Base-by-base conservation (phyloP, 2,329 filamentous ascomycete species). In the Scedosporium aurantiacum region DNA sequence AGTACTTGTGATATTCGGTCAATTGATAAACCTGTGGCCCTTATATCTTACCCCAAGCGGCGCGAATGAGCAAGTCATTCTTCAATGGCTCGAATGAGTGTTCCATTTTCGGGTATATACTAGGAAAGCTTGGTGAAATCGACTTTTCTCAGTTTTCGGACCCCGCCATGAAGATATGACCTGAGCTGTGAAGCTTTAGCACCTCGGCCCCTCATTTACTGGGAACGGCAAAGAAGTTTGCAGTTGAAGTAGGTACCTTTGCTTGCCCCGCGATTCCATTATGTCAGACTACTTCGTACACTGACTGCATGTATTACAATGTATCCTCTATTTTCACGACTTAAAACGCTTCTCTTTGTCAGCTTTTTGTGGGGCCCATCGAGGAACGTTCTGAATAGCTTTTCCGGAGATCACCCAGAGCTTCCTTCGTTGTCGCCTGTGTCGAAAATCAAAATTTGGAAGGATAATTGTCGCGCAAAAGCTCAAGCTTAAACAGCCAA, bases 1-100 rank as follows among this genome's bases (percentile, higher is more conserved):
- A 37, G 32, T 5, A 2, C 41, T n/a, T 16, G 25, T 55, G 52
- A 58, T 18, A 18, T 52, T 23, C 14, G 10, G 40, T 16, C 52
- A 45, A 47, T 60, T 37, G 21, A 28, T 59, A 16, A 14, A 45
- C 18, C n/a, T 37, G 21, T 21, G 56, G 41, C 60, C 32, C 60
- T 57, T n/a, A 37, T 3, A 45, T 74, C 77, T 68, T 76, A 95
- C 92, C 94, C 82, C 89, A 85, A 66, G 94, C 94, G 68, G 93
- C 90, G 72, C 94, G 86, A 63, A 99, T 79, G 71, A 99, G 81
- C 68, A 97, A 79, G 71, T 99, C 93, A 75, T 99, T 99, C 77
- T 95, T 86, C 73, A 97, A 77, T 62, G 91, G 90, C 69, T 87
- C 85, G 69, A 97, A 97, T 68, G 85, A 75, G 68, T 84, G 79